Evolutionary conservation across 192 early-diverging fungal genomes (phyloP).

Genomic region (Coemansia sp.): DNA sequence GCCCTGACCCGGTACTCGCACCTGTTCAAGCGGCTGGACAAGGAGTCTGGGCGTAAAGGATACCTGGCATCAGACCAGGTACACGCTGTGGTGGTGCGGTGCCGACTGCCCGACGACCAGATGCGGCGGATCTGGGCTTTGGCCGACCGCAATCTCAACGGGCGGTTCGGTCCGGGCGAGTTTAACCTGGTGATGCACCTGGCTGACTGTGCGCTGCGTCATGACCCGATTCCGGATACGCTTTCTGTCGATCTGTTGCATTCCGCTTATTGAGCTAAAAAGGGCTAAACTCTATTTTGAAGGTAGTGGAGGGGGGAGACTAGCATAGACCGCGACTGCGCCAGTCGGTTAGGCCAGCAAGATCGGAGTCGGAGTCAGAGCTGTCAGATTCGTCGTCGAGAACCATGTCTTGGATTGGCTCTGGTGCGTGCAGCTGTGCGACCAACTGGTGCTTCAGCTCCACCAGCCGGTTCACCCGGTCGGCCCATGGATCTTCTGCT

Average conservation of each 20-base stretch:
- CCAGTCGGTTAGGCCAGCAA: not conserved
- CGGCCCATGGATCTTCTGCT: no score
- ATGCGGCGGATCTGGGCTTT: conserved; percentile 41
- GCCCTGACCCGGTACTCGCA: conserved; percentile 29
- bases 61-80: conserved; percentile 28
- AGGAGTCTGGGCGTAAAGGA: conserved; percentile 23
- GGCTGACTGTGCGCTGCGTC: conserved; percentile 28
- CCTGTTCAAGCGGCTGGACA: conserved; percentile 34
- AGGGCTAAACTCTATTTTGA: not conserved
- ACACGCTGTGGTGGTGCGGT: conserved; percentile 23
- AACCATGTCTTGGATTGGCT: not conserved
- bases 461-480: no score
- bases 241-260: conserved; percentile 38
- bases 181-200: conserved; percentile 49
- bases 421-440: no score
- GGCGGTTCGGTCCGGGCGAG: conserved; percentile 40
- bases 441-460: no score
- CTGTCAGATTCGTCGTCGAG: not conserved
- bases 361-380: not conserved
- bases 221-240: conserved; percentile 33
- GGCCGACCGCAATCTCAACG: conserved; percentile 38
- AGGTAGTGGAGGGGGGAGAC: not conserved
- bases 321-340: not conserved
- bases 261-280: conserved; percentile 20
- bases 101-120: conserved; percentile 30